Base-by-base conservation (phyloP, 169 alveolate genomes). In the Ichthyophthirius multifiliis region DNA sequence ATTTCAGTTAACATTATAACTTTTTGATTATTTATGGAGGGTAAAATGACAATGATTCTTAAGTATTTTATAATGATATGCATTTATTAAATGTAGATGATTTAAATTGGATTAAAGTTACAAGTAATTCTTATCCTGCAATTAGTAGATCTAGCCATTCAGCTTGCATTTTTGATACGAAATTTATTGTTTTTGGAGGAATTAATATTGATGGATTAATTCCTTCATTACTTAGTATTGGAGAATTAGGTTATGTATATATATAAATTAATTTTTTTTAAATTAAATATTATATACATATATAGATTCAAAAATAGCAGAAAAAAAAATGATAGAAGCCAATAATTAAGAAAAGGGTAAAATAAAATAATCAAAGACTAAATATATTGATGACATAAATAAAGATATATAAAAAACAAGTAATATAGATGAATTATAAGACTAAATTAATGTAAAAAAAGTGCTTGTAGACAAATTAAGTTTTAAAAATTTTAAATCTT, bases 141-240 rank as follows among this genome's bases (percentile, higher is more conserved):
- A 13, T 27, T 16, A 20, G 43, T 27, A 55, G 71, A 55, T 55
- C 31, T 27, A 55, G 31, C 16, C 71, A 55, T 9, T 55, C 71
- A 20, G 23, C 71, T 4, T 13, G 41, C 31, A 23, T 55, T 55
- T 55, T 27, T 55, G 71, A 39, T 55, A 55, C 71, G 2, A 55
- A 55, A 27, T 55, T 55, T 27, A 39, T 55, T 27, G 71, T 55
- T 27, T 55, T 55, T 55, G 71, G 71, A 23, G 71, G 71, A 27
- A 55, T 55, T 10, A 55, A 55, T 6, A n/a, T 55, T 20, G 71
- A 55, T 55, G 71, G 71, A 16, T 55, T 55, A 12, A 27, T 55
- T 27, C 6, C 12, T 16, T 39, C 71, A 27, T 39, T 27, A 27
- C 43, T 55, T 2, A 55, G 71, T 55, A 39, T 55, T 1, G 23